Base-by-base conservation (phyloP, 2,329 filamentous ascomycete species). In the Monascus ruber region DNA sequence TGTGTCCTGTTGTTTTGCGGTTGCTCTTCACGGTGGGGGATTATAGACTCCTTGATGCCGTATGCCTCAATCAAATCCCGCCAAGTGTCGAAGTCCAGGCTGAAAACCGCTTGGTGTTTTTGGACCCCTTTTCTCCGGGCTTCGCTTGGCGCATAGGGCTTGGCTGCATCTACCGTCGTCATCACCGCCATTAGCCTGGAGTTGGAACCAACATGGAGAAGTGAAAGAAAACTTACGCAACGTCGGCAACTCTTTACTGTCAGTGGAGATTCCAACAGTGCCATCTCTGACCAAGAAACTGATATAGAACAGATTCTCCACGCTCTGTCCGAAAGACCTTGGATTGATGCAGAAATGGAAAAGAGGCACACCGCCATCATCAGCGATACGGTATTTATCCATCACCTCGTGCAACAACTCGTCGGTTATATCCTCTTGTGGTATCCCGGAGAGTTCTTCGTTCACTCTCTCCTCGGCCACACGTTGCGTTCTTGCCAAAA, bases 221-320 rank as follows among this genome's bases (percentile, higher is more conserved):
- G 10, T 31, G 26, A 26, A 6, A 34, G 9, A 9, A 25, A 34
- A 73, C 83, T 70, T 71, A 94, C 87, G 70, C 36, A 96, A 62
- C 24, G 85, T 78, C n/a, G 88, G 88, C 33, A 94, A 65, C 1
- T 75, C 79, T 43, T 82, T 66, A 8, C 78, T 72, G 53, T 95
- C 88, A 40, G 78, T 74, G 3, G 76, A 70, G n/a, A 98, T 72
- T 28, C 77, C 77, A 5, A 87, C 76, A 43, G 75, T 77, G 7
- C 87, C 87, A 62, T 98, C 91, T 42, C 85, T 79, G 43, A 96
- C 86, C 44, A 98, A 66, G 55, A 98, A 98, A 57, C 85, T 93
- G 50, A 94, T 77, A 58, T 96, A 96, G 62, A 98, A 98, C 52
- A 98, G 71, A 52, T 98, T 98, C 59, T 98, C 91, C 5, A 98